A percentile compares a stretch with the other conserved stretches of the same genome.
Evolutionary conservation across 495 filamentous ascomycete genomes (phyloP).

Genomic region (Glarea lozoyensis): DNA sequence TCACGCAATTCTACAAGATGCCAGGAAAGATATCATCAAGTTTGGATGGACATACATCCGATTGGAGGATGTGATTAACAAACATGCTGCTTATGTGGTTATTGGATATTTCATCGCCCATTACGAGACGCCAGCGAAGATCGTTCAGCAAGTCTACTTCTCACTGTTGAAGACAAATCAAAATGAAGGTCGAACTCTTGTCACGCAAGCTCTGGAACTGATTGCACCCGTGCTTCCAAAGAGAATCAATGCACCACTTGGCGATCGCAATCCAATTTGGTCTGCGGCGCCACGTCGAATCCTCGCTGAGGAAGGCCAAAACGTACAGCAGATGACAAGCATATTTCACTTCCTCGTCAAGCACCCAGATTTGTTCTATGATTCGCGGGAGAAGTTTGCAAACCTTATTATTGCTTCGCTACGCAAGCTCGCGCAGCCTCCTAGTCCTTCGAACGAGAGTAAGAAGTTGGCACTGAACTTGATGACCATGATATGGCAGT

Average conservation of each 20-base stretch:
- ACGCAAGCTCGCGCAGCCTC: conserved; percentile 75
- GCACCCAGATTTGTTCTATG: conserved; percentile 89
- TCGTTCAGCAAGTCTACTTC: conserved; percentile 88
- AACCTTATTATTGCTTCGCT: conserved; percentile 82
- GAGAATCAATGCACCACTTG: conserved; percentile 38
- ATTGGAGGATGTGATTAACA: conserved; percentile 97
- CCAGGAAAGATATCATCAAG: conserved; percentile 96
- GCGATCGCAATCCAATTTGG: conserved; percentile 61
- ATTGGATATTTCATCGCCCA: conserved; percentile 97
- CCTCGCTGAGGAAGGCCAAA: conserved; percentile 89
- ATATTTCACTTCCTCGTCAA: conserved; percentile 95
- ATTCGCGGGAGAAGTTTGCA: conserved; percentile 83
- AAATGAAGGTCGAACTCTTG: conserved; percentile 84
- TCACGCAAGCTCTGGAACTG: conserved; percentile 89
- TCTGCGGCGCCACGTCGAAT: conserved; percentile 86
- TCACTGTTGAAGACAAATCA: conserved; percentile 86
- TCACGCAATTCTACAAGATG: conserved; percentile 70
- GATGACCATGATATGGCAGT: conserved; percentile 81
- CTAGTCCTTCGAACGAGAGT: conserved; percentile 83
- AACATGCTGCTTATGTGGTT: conserved; percentile 93
- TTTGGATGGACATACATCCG: conserved; percentile 98
- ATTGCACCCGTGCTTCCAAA: conserved; percentile 91
- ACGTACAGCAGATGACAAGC: conserved; percentile 90
- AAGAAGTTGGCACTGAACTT: conserved; percentile 88
- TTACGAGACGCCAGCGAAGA: conserved; percentile 94